A percentile compares a stretch with the other conserved stretches of the same genome.
phyloP scores from a whole-genome alignment of 2,329 filamentous ascomycete genomes.

The Aspergillus jensenii region DNA sequence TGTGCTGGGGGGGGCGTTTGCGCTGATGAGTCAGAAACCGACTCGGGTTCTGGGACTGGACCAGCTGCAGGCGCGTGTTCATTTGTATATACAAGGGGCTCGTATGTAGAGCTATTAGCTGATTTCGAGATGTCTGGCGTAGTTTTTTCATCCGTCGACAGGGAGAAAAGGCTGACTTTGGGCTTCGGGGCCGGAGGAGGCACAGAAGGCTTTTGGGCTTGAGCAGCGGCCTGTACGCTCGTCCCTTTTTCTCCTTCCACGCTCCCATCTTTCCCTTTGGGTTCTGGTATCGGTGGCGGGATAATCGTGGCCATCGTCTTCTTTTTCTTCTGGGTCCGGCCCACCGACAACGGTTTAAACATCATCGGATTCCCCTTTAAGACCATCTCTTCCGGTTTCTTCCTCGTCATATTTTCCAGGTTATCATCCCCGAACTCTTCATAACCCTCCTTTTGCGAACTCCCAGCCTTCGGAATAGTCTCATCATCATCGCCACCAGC shows the following conservation, averaged over 20 bases:
- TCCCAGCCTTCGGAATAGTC: slow-evolving; percentile 27
- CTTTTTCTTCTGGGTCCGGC: slow-evolving; percentile 68
- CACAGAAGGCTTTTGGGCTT: slow-evolving; percentile 10
- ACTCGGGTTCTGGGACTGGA: slow-evolving; percentile 15
- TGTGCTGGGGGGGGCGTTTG: slow-evolving; percentile 33
- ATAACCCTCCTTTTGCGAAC: slow-evolving; percentile 16
- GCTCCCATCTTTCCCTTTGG: slow-evolving; percentile 3
- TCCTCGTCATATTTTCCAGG: slow-evolving; percentile 1
- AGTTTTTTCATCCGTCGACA: slow-evolving; percentile 30
- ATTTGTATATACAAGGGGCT: slow-evolving; percentile 42
- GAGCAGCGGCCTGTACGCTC: not conserved
- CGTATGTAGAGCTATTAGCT: slow-evolving; percentile 30
- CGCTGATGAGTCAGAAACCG: not conserved
- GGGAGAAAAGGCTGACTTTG: slow-evolving; percentile 47
- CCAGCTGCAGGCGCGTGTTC: slow-evolving; percentile 21
- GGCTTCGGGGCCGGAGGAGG: slow-evolving; percentile 34
- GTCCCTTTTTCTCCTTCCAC: not conserved
- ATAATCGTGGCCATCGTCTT: slow-evolving; percentile 27
- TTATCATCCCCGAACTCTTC: slow-evolving; percentile 1
- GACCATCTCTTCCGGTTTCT: slow-evolving; percentile 39
- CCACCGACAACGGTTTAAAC: slow-evolving; percentile 87
- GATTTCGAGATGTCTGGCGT: slow-evolving; percentile 8
- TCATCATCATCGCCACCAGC: slow-evolving; percentile 26
- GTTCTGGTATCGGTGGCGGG: slow-evolving; percentile 15
- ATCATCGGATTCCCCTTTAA: slow-evolving; percentile 76